These are phyloP conservation scores for Fagopyrum homotropicum DNA, from an alignment of 148 eudicot species.

Conservation along the genomic window DNA sequence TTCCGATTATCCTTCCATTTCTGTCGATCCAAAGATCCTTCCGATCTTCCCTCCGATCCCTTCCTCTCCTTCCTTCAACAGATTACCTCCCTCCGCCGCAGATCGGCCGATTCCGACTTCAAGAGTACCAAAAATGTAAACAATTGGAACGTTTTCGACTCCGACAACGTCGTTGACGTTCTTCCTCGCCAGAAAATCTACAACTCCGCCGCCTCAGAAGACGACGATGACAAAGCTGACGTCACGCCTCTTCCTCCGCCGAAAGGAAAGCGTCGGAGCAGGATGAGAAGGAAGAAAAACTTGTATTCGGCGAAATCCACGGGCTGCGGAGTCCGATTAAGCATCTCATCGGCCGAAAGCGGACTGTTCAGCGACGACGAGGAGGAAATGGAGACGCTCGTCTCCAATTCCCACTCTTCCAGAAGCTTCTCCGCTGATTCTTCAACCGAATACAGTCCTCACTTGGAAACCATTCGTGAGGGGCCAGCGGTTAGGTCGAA, in stretches of 20 bases:
- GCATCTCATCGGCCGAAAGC: slow-evolving; percentile 35
- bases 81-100: slow-evolving; percentile 9
- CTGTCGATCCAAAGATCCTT: slow-evolving; percentile 15
- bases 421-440: slow-evolving; percentile 40
- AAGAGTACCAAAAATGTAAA: slow-evolving; percentile 37
- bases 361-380: slow-evolving; percentile 34
- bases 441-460: slow-evolving; percentile 26
- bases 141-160: slow-evolving; percentile 55
- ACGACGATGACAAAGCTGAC: slow-evolving; percentile 21
- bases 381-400: slow-evolving; percentile 31
- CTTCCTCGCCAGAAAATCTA: slow-evolving; percentile 60
- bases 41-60: slow-evolving; percentile 17
- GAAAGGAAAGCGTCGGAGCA: slow-evolving; percentile 15
- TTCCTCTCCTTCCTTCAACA: slow-evolving; percentile 11
- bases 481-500: slow-evolving; percentile 8
- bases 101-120: slow-evolving; percentile 16
- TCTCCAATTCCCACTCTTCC: slow-evolving; percentile 36
- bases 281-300: slow-evolving; percentile 23
- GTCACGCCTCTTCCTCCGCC: slow-evolving; percentile 22
- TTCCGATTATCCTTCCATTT: slow-evolving; percentile 11
- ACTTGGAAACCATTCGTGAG: slow-evolving; percentile 27
- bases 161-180: slow-evolving; percentile 18
- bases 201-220: slow-evolving; percentile 43
- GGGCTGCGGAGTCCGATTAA: slow-evolving; percentile 18
- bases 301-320: slow-evolving; percentile 16